Evolutionary conservation across 805 yeast genomes (phyloP).

Genomic region (Starmerella ratchasimensis): DNA sequence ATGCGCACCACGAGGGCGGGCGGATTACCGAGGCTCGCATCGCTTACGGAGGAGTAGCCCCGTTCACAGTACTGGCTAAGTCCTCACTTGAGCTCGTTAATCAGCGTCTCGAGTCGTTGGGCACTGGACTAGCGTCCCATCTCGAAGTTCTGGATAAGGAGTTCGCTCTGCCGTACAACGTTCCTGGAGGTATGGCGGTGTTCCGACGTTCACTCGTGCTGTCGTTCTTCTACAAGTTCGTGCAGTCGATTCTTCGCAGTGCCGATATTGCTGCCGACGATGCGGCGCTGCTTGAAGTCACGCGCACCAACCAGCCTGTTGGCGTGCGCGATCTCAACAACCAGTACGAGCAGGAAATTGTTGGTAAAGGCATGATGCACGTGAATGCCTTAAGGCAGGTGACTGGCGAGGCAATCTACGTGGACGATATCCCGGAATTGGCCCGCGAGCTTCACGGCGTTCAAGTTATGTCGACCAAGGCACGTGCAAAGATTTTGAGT

Average conservation of each 20-base stretch:
- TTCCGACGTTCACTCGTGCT: conserved; percentile 33
- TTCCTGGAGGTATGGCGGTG: conserved; percentile 40
- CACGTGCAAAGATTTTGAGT: conserved; percentile 33
- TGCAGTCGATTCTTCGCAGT: conserved; percentile 24
- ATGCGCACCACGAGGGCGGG: conserved; percentile 17
- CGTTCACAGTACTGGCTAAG: conserved; percentile 32
- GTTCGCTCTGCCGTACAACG: conserved; percentile 30
- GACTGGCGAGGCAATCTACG: conserved; percentile 36
- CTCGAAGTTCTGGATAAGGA: conserved; percentile 27
- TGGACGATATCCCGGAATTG: conserved; percentile 34
- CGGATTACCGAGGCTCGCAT: conserved; percentile 24
- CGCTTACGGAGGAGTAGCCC: conserved; percentile 38
- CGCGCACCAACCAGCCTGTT: conserved; percentile 24
- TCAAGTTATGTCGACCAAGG: conserved; percentile 32
- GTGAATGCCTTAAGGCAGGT: conserved; percentile 36
- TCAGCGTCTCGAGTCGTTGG: conserved; percentile 12
- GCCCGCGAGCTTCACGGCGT: conserved; percentile 33
- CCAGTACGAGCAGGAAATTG: conserved; percentile 28
- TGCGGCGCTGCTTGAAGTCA: conserved; percentile 28
- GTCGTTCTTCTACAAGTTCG: conserved; percentile 36
- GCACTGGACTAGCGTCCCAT: background rate
- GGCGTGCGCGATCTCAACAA: conserved; percentile 32
- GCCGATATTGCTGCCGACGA: conserved; percentile 15
- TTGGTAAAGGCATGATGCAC: conserved; percentile 34
- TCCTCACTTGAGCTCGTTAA: conserved; percentile 25